Evolutionary conservation across 495 filamentous ascomycete genomes (phyloP), one percentile per base, ranked within the genome.

Genomic region (Aspergillus incahuasiensis): DNA sequence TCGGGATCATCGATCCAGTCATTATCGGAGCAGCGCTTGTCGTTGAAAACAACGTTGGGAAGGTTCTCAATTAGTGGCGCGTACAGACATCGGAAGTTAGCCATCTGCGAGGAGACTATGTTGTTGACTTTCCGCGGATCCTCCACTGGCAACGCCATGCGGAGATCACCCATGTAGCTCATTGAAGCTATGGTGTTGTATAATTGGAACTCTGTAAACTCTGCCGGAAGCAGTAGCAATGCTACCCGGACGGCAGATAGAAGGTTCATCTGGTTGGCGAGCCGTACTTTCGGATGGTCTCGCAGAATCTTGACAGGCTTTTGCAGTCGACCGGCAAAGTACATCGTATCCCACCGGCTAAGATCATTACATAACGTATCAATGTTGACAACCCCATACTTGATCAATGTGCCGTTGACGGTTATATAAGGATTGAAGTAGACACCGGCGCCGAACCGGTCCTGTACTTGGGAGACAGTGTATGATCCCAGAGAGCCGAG

Each of bases 301-400:
- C 91, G 86, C 5, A 98, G 81, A 61, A 97, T 98, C 73, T 97
- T 97, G 62, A 97, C 94, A 1, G 94, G 94, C 66, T 98, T 98
- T 30, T 98, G 94, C 40, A 98, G 74, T 39, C 94, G 89, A 1
- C 94, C 94, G 20, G 94, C 94, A 22, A 98, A 80, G 68, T 97
- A 98, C 39, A 98, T 74, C 0, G 89, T 96, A 50, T 92, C 83
- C 94, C 94, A 98, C 59, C 89, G 80, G 18, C 80, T 86, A 46
- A 98, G 80, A 66, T 98, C 94, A 18, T 74, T 78, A 61, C 86
- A 89, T n/a, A 98, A 74, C 0, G 90, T 96, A 61, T 89, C 82
- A 49, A 97, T 72, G 62, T 95, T 96, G 9, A 96, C 94, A 3
- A 98, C 92, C 16, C 92, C 94, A 63, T 98, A 98, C 71, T 98